A percentile compares a stretch with the other conserved stretches of the same genome.
phyloP scores from a whole-genome alignment of 176 grass and related monocot genomes.

The Saccharum spontaneum region DNA sequence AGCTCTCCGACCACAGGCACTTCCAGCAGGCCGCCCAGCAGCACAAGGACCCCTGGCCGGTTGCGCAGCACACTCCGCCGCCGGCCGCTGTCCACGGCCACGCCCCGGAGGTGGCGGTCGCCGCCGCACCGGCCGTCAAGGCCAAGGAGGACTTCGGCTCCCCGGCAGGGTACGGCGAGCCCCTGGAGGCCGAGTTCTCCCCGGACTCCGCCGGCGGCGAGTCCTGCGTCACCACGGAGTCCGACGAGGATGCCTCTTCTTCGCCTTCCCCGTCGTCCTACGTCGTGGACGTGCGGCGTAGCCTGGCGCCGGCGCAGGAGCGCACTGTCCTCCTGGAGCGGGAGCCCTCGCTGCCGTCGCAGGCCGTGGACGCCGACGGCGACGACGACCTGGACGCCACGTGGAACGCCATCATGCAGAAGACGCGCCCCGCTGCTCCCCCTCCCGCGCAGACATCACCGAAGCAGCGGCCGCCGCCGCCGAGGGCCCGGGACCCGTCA shows the following conservation, averaged over 20 bases:
- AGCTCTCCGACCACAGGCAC: constrained; percentile 83
- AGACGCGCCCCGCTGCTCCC: constrained; percentile 29
- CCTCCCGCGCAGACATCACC: background rate
- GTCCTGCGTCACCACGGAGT: constrained; percentile 70
- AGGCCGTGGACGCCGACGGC: background rate
- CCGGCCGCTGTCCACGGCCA: background rate
- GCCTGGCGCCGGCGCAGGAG: constrained; percentile 5
- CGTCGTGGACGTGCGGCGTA: background rate
- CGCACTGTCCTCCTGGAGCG: background rate
- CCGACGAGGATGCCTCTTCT: constrained; percentile 37
- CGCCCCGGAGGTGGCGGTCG: background rate
- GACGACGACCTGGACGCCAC: constrained; percentile 79
- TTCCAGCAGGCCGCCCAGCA: constrained; percentile 6
- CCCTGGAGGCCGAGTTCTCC: background rate
- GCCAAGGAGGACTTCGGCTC: background rate
- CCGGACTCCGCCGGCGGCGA: constrained; percentile 43
- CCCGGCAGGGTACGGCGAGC: background rate
- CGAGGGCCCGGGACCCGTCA: constrained; percentile 37
- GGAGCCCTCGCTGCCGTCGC: background rate
- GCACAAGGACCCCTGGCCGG: constrained; percentile 28
- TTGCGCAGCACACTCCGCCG: background rate
- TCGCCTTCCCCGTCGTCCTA: constrained; percentile 14
- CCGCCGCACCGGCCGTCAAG: background rate
- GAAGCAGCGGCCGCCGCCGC: constrained; percentile 1
- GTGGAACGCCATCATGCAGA: constrained; percentile 83